Evolutionary conservation across 345 rosid species (phyloP).

Genomic region (Corchorus capsularis): DNA sequence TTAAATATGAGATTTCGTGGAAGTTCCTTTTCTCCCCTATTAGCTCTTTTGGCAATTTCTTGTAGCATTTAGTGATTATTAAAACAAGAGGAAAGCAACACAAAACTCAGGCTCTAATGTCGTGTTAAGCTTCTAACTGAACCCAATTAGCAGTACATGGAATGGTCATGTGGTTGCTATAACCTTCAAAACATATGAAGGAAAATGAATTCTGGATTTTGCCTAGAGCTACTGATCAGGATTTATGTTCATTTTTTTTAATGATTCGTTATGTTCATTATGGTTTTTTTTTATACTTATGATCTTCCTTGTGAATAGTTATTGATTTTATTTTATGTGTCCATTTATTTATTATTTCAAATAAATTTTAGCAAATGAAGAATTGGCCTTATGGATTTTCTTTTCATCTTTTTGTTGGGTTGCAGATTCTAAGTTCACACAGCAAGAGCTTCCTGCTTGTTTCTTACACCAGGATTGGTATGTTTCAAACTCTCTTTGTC

Average conservation of each 20-base stretch:
- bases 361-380: background rate
- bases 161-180: background rate
- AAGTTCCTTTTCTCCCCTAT: background rate
- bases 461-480: constrained; percentile 77
- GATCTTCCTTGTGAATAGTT: background rate
- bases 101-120: background rate
- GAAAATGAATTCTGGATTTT: background rate
- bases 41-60: background rate
- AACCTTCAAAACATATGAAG: background rate
- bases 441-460: constrained; percentile 85
- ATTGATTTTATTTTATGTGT: too few species aligned
- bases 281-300: too few species aligned
- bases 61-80: background rate
- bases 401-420: background rate
- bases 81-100: background rate
- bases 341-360: background rate
- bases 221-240: background rate
- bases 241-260: background rate
- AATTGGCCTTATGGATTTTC: background rate
- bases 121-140: background rate
- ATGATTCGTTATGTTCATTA: background rate
- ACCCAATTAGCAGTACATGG: background rate
- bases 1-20: background rate
- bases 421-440: constrained; percentile 76
- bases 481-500: constrained; percentile 3